Percentiles rank a stretch among this genome's conserved stretches.
phyloP scores from a whole-genome alignment of 768 basidiomycete species.

The Boletus rubropictus region DNA sequence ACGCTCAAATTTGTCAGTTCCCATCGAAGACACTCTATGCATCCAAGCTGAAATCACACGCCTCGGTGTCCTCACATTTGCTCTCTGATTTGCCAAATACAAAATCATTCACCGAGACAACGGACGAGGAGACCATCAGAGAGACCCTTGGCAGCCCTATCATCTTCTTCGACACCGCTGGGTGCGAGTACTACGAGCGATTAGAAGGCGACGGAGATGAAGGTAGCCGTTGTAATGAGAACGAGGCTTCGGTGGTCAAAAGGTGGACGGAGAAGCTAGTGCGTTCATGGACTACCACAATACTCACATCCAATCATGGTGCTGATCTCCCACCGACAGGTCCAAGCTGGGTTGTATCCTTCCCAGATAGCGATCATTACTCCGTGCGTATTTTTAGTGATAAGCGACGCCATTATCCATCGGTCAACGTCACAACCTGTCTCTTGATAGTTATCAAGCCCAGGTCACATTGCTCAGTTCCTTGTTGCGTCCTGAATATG shows the following conservation, averaged over 20 bases:
- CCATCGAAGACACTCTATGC: slow-evolving; percentile 80
- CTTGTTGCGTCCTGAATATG: slow-evolving; percentile 65
- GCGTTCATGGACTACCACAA: slow-evolving; percentile 10
- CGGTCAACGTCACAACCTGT: neutral
- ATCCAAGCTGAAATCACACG: slow-evolving; percentile 61
- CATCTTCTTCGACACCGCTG: slow-evolving; percentile 91
- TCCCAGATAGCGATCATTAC: slow-evolving; percentile 83
- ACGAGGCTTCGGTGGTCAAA: slow-evolving; percentile 83
- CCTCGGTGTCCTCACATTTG: slow-evolving; percentile 65
- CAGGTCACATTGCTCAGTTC: slow-evolving; percentile 84
- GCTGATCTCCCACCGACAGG: slow-evolving; percentile 33
- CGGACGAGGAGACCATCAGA: slow-evolving; percentile 58
- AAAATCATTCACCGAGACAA: slow-evolving; percentile 28
- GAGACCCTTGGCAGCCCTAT: slow-evolving; percentile 75
- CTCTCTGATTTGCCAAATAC: slow-evolving; percentile 64
- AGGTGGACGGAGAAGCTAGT: slow-evolving; percentile 81
- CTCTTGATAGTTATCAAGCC: slow-evolving; percentile 67
- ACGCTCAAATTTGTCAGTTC: slow-evolving; percentile 76
- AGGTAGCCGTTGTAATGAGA: slow-evolving; percentile 90
- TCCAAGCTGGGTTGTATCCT: slow-evolving; percentile 54
- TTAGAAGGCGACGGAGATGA: slow-evolving; percentile 76
- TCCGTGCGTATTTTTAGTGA: slow-evolving; percentile 46
- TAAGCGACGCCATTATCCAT: neutral
- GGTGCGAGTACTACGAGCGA: slow-evolving; percentile 90
- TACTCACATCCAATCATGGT: no score